Evolutionary conservation across 345 rosid genomes (phyloP).

Genomic region (Eucalyptus grandis): DNA sequence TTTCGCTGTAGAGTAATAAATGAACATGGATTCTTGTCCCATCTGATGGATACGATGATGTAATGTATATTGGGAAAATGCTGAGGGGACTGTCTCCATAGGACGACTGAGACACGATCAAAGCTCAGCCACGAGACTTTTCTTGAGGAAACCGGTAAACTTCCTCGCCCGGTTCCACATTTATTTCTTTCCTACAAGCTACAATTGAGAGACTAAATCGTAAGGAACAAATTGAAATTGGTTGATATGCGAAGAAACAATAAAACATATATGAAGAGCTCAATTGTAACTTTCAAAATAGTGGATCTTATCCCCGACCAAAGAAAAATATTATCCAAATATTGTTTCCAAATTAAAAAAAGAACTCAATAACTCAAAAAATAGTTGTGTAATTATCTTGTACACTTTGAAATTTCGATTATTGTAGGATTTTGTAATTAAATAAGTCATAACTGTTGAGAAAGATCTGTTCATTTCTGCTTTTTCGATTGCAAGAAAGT

Average conservation of each 20-base stretch:
- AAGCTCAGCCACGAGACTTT: not conserved
- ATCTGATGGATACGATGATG: not conserved
- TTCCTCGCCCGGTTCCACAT: not conserved
- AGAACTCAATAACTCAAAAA: not conserved
- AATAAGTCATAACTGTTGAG: not conserved
- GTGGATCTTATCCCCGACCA: not conserved
- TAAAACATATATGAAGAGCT: not conserved
- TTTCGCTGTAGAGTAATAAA: not conserved
- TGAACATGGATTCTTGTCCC: not conserved
- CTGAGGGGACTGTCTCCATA: not conserved
- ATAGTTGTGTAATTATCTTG: not conserved
- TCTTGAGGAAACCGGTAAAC: not conserved
- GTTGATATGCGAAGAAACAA: not conserved
- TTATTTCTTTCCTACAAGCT: not conserved
- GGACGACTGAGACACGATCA: not conserved
- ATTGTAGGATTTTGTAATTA: not conserved
- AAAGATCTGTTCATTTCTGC: accelerated
- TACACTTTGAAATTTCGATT: not conserved
- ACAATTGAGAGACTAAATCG: not conserved
- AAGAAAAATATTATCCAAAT: not conserved
- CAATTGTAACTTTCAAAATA: not conserved
- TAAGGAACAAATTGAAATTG: not conserved
- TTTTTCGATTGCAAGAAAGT: not conserved
- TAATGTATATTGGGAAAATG: not conserved
- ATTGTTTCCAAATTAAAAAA: not conserved